Percentiles rank a stretch among this genome's conserved stretches.
Conservation (phyloP, 495 filamentous ascomycete genomes). For the Penicillium coffeae region DNA sequence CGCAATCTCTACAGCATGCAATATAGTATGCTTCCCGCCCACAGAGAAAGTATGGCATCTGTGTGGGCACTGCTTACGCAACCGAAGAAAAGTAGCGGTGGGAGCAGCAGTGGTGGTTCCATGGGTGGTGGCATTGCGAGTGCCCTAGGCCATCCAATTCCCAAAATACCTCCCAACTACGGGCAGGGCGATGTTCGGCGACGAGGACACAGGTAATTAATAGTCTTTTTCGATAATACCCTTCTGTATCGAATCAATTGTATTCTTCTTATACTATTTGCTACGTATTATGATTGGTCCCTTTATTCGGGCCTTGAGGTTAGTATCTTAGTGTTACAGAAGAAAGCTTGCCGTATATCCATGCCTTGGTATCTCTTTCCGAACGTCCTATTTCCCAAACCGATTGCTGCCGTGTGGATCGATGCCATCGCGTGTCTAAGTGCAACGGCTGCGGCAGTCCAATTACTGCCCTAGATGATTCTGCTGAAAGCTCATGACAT, state of each 20-base stretch:
- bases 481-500: no score
- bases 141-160: constrained; percentile 23
- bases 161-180: constrained; percentile 34
- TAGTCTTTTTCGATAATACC: constrained; percentile 8
- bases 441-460: no score
- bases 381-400: no score
- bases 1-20: constrained; percentile 95
- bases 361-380: no score
- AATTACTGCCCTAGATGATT: no score
- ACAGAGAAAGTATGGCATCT: constrained; percentile 71
- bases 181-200: constrained; percentile 35
- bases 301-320: no score
- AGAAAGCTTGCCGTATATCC: no score
- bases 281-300: no score
- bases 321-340: no score
- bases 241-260: constrained; percentile 3
- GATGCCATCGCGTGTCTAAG: no score
- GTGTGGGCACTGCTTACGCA: constrained; percentile 78
- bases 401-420: no score
- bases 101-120: constrained; percentile 25
- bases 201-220: constrained; percentile 36
- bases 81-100: constrained; percentile 32
- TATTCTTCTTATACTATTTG: not conserved
- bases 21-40: constrained; percentile 94
- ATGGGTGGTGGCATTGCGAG: constrained; percentile 26